Conservation (phyloP, 805 yeast genomes). For the Candida chauliodis region DNA sequence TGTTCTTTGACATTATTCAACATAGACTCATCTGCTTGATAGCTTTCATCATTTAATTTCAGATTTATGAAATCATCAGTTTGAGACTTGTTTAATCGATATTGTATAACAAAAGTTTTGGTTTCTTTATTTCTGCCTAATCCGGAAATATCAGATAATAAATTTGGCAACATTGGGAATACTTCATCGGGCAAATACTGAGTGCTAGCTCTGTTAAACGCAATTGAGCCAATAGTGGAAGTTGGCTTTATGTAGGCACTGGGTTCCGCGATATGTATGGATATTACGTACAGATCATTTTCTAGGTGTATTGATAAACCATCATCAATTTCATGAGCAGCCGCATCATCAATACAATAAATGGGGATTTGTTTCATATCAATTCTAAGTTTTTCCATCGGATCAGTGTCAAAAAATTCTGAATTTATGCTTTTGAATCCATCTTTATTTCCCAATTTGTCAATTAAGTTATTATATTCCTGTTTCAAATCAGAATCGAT, state of each 20-base stretch:
- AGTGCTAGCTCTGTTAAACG: slow-evolving; percentile 60
- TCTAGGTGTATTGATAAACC: slow-evolving; percentile 64
- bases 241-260: slow-evolving; percentile 53
- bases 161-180: slow-evolving; percentile 66
- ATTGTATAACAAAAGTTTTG: slow-evolving; percentile 41
- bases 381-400: slow-evolving; percentile 27
- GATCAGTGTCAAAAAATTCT: slow-evolving; percentile 29
- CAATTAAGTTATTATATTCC: slow-evolving; percentile 32
- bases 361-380: slow-evolving; percentile 48
- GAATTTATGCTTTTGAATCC: not conserved
- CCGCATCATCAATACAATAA: slow-evolving; percentile 77
- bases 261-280: slow-evolving; percentile 87
- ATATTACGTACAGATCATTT: slow-evolving; percentile 37
- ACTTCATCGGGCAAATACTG: slow-evolving; percentile 69
- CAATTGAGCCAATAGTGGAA: slow-evolving; percentile 47
- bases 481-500: slow-evolving; percentile 42
- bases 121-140: slow-evolving; percentile 43
- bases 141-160: slow-evolving; percentile 49
- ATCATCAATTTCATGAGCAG: slow-evolving; percentile 91
- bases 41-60: slow-evolving; percentile 6
- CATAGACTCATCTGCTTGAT: slow-evolving; percentile 5
- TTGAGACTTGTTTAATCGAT: slow-evolving; percentile 15
- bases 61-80: slow-evolving; percentile 18
- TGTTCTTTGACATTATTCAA: slow-evolving; percentile 13
- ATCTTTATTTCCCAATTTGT: not conserved